Conservation (phyloP, 768 basidiomycete genomes). For the Boletus pseudopeckii region DNA sequence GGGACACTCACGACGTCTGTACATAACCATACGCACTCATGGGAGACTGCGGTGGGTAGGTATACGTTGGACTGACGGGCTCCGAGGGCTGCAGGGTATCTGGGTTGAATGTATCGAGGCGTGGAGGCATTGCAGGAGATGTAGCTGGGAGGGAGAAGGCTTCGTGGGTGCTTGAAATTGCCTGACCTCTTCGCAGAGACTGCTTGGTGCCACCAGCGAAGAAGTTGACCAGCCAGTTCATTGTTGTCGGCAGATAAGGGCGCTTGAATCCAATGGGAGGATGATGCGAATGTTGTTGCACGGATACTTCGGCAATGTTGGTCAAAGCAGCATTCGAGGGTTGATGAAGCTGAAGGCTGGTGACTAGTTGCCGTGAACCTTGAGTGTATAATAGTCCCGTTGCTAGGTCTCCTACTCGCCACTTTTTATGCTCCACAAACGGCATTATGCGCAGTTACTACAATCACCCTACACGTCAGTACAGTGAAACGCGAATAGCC, state of each 20-base stretch:
- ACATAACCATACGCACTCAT: conserved; percentile 56
- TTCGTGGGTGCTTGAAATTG: conserved; percentile 77
- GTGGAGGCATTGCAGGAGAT: conserved; percentile 53
- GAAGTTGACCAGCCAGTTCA: conserved; percentile 73
- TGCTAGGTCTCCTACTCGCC: background rate
- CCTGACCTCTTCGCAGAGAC: conserved; percentile 55
- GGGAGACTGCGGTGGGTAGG: conserved; percentile 71
- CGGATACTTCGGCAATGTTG: conserved; percentile 6
- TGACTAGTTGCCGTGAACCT: background rate
- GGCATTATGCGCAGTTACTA: conserved; percentile 14
- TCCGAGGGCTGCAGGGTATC: conserved; percentile 51
- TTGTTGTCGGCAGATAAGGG: conserved; percentile 29
- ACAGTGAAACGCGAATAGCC: background rate
- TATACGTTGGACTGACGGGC: conserved; percentile 53
- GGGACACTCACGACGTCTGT: conserved; percentile 47
- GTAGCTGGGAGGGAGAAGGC: conserved; percentile 83
- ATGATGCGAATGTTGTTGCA: conserved; percentile 2
- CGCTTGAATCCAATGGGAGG: background rate
- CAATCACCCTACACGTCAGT: conserved; percentile 1
- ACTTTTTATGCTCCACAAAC: conserved; percentile 18
- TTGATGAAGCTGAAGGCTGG: background rate
- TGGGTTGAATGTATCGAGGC: conserved; percentile 59
- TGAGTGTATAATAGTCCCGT: background rate
- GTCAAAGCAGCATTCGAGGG: conserved; percentile 5
- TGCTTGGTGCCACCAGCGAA: conserved; percentile 53